Base-by-base conservation (phyloP, 208 protist species). In the Leishmania mexicana region DNA sequence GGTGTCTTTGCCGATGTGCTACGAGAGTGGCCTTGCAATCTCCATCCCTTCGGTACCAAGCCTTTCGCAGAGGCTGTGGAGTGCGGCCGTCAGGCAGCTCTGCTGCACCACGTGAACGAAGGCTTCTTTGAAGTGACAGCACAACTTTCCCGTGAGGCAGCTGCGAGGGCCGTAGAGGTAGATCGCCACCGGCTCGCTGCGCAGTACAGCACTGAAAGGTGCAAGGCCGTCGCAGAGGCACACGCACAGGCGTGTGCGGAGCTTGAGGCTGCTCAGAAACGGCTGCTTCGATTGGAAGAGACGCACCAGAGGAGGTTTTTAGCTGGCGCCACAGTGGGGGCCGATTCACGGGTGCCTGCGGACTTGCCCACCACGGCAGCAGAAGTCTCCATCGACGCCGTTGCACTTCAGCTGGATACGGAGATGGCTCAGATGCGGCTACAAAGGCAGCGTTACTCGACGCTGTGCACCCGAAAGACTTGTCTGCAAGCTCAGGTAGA, bases 351-450 rank as follows among this genome's bases (percentile, higher is more conserved):
- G n/a, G 35, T 75, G 38, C 24, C 38, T 75, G 47, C 17, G 47
- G 31, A 42, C 28, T 45, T 5, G 64, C 6, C 64, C 35, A 45
- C 35, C 5, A 35, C 28, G 28, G 10, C 35, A 35, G 13, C 47
- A 3, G 67, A 76, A 21, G 17, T 75, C 24, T 62, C 81, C 3
- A n/a, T 57, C 1, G 75, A 17, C n/a, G 57, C 49, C 8, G 57
- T 80, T 6, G 75, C 76, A 10, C 21, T 77, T 11, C 53, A 80
- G n/a, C 51, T 84, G n/a, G 70, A 78, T 42, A 40, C 75, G 24
- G 70, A 80, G 58, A 58, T 78, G 40, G 60, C 70, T 38, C 64
- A n/a, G 19, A 81, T 85, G 77, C 82, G 77, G 67, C 40, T 45
- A 5, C 67, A 73, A 24, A 75, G 68, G 15, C 42, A 81, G 68